Base-by-base conservation (phyloP, 768 basidiomycete genomes). In the Cyclocybe aegerita region DNA sequence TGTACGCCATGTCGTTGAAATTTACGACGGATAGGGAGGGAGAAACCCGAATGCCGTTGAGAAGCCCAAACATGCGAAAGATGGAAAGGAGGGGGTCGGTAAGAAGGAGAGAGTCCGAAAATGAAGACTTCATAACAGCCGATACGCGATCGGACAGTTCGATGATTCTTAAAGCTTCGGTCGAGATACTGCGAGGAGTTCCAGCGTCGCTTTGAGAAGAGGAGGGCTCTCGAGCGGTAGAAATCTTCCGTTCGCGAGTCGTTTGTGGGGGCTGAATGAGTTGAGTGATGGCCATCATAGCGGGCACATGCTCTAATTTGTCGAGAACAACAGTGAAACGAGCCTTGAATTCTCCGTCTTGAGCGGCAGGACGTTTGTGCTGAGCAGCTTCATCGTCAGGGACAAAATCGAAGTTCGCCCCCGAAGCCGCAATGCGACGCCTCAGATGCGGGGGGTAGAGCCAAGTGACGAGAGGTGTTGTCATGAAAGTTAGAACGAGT, bases 211-310 rank as follows among this genome's bases (percentile, higher is more conserved):
- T 53, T 35, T 42, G 49, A 8, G 56, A 54, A 9, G 49, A 50
- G 30, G 52, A 43, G 14, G 46, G 41, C 12, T 48, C 43, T 12
- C 34, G 29, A 8, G 32, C 8, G 5, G 43, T 31, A 1, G 41
- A 50, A 16, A 49, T n/a, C 23, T 12, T 48, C 40, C 48, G 50
- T 34, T 48, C 43, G 15, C 46, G 52, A 8, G 41, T 14, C 36
- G 39, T 41, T 33, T 59, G 43, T 7, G 60, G 36, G 9, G 74
- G 71, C 42, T 85, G 85, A 37, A 98, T 73, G 48, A 98, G 82
- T 61, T 95, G 89, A 0, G 90, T 83, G 48, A 99, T 72, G 0
- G 90, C 82, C 93, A 99, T 95, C 68, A 92, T 85, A 7, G 88
- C 82, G 0, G 94, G 87, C 0, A 98, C 65, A 63, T 94, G 90